These are phyloP conservation scores for Dichomitus squalens DNA, from an alignment of 1,284 basidiomycete species.

Conservation along the genomic window DNA sequence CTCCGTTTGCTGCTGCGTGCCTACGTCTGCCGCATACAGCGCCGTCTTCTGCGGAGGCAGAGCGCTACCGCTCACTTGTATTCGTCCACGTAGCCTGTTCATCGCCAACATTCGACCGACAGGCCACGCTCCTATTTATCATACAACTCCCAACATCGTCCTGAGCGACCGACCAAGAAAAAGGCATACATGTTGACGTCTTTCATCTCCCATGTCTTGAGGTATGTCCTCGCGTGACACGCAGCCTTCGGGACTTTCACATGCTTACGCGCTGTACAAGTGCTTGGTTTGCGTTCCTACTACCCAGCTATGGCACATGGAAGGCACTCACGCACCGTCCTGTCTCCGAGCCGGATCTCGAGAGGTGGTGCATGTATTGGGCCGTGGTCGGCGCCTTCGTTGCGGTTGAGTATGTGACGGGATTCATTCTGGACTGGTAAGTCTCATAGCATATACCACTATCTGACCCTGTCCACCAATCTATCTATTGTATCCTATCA, in stretches of 20 bases:
- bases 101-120: not conserved
- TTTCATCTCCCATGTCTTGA: slow-evolving; percentile 46
- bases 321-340: slow-evolving; percentile 66
- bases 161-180: not conserved
- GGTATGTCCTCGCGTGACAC: slow-evolving; percentile 29
- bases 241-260: slow-evolving; percentile 6
- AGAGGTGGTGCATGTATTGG: slow-evolving; percentile 66
- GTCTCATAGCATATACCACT: slow-evolving; percentile 22
- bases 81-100: slow-evolving; percentile 9
- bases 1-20: not conserved
- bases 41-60: not conserved
- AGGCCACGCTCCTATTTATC: not conserved
- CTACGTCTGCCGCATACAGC: not conserved
- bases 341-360: slow-evolving; percentile 56
- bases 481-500: slow-evolving; percentile 30
- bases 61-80: not conserved
- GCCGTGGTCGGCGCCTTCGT: slow-evolving; percentile 63
- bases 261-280: slow-evolving; percentile 36
- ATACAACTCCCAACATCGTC: not conserved
- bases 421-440: slow-evolving; percentile 74
- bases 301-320: slow-evolving; percentile 66
- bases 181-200: slow-evolving; percentile 46
- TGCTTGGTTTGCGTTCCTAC: slow-evolving; percentile 69
- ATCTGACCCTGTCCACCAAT: not conserved
- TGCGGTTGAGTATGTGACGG: slow-evolving; percentile 68